Conservation (phyloP, 2,329 filamentous ascomycete genomes). For the Beauveria varroae region DNA sequence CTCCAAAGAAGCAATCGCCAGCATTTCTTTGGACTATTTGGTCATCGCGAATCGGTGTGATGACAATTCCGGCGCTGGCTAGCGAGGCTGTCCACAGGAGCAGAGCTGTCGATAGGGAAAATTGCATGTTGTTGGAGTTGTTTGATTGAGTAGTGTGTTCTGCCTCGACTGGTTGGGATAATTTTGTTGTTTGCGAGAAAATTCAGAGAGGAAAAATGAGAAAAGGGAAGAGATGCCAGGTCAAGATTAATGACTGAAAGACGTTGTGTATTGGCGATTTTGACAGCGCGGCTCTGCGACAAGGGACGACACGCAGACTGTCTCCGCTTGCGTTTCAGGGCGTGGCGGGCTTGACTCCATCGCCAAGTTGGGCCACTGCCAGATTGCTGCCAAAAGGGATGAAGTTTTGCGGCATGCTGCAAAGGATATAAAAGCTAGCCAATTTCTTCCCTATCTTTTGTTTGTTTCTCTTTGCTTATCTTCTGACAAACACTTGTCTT, state of each 20-base stretch:
- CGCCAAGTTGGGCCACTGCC: neutral
- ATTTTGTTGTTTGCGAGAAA: neutral
- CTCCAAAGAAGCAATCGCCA: constrained; percentile 50
- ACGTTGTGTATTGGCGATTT: neutral
- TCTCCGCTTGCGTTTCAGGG: constrained; percentile 10
- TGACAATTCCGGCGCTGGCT: constrained; percentile 46
- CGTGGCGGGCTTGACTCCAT: neutral
- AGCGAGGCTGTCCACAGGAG: constrained; percentile 38
- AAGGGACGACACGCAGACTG: constrained; percentile 6
- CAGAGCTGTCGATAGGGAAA: constrained; percentile 21
- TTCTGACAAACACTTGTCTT: too few species aligned
- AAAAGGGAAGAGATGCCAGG: constrained; percentile 14
- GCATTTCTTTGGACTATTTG: constrained; percentile 41
- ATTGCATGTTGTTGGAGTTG: neutral
- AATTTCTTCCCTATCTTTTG: neutral
- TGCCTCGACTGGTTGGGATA: neutral
- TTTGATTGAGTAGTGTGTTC: neutral
- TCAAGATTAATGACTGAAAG: neutral
- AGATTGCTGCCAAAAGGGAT: neutral
- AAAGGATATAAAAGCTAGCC: neutral
- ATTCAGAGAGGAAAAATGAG: neutral
- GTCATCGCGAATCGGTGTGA: constrained; percentile 43
- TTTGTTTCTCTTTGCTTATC: neutral
- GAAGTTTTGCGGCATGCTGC: neutral
- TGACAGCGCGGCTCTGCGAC: constrained; percentile 2